Evolutionary conservation across 371 early-diverging fungal species (phyloP), one percentile per base, ranked within the genome.

Genomic region (Mucor mucedo): DNA sequence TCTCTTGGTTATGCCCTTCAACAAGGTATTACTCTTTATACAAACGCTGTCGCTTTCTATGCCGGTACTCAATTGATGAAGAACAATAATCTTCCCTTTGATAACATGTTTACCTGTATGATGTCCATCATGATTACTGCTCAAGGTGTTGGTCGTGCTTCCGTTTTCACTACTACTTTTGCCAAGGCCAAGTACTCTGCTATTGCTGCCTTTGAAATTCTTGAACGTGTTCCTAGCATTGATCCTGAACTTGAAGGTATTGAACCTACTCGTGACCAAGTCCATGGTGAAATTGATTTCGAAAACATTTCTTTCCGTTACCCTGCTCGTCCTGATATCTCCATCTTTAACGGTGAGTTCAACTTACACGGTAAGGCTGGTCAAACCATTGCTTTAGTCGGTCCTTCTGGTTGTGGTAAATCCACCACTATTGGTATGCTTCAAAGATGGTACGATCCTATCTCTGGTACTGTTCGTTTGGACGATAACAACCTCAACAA

Each of bases 331-430:
- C 88, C 88, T 8, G 83, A 91, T 65, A 81, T 91, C 47, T 73
- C 78, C 48, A 87, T 98, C 44, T 90, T 97, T 60, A 84, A 86
- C 16, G 90, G 92, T 33, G 74, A 76, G 44, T 72, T 98, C 63
- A 84, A 87, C 60, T 72, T 97, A 30, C 73, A 84, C 42, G 90
- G 93, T 42, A 72, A 81, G 58, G 81, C 87, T 4, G 93, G 93
- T 39, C 84, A 94, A 72, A 91, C 87, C 2, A 89, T 93, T n/a
- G 96, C 95, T 4, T 72, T 96, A 13, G 95, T 95, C 2, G 96
- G 96, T 5, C 87, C 91, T 4, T 87, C 87, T 6, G 96, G 96
- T 11, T 92, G 93, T 63, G 95, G 97, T 44, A 95, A 95, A 73
- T 86, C 87, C 13, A 95, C 97, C 0, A 85, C 88, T 9, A 86